phyloP scores from a whole-genome alignment of 768 basidiomycete species.

The Pulveroboletus frians region DNA sequence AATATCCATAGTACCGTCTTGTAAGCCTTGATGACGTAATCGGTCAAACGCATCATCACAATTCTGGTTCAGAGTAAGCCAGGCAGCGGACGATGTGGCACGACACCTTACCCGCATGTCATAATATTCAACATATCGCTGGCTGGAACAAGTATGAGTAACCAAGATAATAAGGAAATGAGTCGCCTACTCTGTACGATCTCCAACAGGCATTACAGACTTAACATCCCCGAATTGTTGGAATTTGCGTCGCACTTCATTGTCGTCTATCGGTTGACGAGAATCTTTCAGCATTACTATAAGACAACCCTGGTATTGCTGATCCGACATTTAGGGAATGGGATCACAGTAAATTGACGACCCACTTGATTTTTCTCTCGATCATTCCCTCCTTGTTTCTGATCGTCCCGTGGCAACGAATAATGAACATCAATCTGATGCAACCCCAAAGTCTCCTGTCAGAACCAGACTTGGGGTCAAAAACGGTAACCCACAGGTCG shows the following conservation, averaged over 20 bases:
- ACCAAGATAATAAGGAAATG: not conserved
- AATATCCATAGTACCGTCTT: conserved; percentile 88
- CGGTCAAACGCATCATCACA: conserved; percentile 76
- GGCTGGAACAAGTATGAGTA: conserved; percentile 42
- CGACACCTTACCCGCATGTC: conserved; percentile 66
- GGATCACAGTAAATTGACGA: not conserved
- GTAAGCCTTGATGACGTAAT: conserved; percentile 69
- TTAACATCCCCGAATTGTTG: conserved; percentile 91
- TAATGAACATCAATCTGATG: conserved; percentile 96
- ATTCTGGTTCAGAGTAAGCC: conserved; percentile 41
- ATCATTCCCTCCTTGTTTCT: conserved; percentile 47
- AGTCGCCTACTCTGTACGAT: conserved; percentile 52
- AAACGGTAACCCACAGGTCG: conserved; percentile 66
- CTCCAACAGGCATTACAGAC: conserved; percentile 58
- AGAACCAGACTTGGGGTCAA: not conserved
- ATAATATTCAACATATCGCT: conserved; percentile 90
- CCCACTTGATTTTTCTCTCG: conserved; percentile 82
- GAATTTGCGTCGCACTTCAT: conserved; percentile 81
- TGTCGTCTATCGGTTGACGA: conserved; percentile 70
- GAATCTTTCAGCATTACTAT: conserved; percentile 75
- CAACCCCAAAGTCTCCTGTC: conserved; percentile 6
- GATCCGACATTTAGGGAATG: conserved; percentile 9
- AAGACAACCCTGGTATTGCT: conserved; percentile 82
- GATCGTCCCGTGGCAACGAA: conserved; percentile 87
- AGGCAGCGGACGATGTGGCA: not conserved